Base-by-base conservation (phyloP, 495 filamentous ascomycete genomes). In the Penicillium pancosmium region DNA sequence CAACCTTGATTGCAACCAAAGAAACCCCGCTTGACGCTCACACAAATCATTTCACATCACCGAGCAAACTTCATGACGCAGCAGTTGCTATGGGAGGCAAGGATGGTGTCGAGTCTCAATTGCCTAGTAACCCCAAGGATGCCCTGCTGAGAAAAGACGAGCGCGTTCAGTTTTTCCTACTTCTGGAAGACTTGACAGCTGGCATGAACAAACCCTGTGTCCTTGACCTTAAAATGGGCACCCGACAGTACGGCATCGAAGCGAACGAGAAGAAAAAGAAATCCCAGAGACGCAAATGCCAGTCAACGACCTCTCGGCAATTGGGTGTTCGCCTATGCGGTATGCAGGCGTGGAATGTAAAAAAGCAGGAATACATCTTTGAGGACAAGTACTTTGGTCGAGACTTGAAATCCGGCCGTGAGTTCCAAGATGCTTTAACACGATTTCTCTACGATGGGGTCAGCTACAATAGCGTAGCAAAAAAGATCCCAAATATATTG, bases 191-290 rank as follows among this genome's bases (percentile, higher is more conserved):
- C 69, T 83, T 98, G 31, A 98, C 94, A 3, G 91, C 94, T 6
- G 94, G 94, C 35, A 97, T 98, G 93, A 91, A 90, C 68, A 88
- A 89, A 34, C 94, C 94, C 12, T 98, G 94, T 73, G 94, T 97
- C 41, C 87, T 98, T 64, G 94, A 98, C 72, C 80, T 98, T 58
- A 98, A 98, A 72, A 98, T 98, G 94, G 94, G 94, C 11, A 98
- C 94, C n/a, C 86, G 94, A 4, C 94, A 98, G 70, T 97, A 97
- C 73, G 94, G 94, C 13, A 84, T 97, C n/a, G 93, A 97, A 59
- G 94, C 94, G 9, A 84, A 82, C 50, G 87, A 93, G 41, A 93
- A 94, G 75, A 98, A 98, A 70, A 90, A 91, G 56, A 87, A 90
- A 55, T 97, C 94, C 0, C 94, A 98, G 72, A 85, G 90, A 49